Base-by-base conservation (phyloP, 371 early-diverging fungal species). In the Quaeritorhiza haematococci region DNA sequence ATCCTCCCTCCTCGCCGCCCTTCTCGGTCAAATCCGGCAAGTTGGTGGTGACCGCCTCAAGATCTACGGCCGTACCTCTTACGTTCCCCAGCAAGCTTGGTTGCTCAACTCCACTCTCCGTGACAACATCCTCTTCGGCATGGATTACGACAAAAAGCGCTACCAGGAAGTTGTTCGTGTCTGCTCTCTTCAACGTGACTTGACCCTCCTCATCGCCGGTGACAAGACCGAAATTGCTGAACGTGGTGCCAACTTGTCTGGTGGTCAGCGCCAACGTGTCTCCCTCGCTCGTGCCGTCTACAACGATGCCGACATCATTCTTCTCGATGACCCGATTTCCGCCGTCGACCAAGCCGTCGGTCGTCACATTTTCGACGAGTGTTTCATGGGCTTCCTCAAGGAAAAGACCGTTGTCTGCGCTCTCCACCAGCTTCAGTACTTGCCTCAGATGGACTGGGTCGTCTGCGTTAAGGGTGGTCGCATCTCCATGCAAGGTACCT, bases 21-120 rank as follows among this genome's bases (percentile, higher is more conserved):
- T 85, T 41, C 75, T 84, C 71, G 84, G 87, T 13, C 85, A 86
- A 57, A 74, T 86, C 38, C 75, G 70, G 28, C 60, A 63, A 13
- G 55, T 59, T 48, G 21, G 38, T 30, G 68, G 71, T 15, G 43
- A 62, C 10, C 48, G 30, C 5, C 24, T 66, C 45, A 62, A 61
- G 41, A 19, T 66, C 8, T 64, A 65, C 3, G 66, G 72, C 4
- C 48, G 50, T 19, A 44, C 34, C 10, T 44, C 54, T 44, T 76
- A 65, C 43, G 63, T 76, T 66, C 58, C 72, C 33, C 69, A 67
- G 50, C 75, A 74, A 49, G 73, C 79, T 7, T 79, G 77, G 77
- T 56, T 76, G 17, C 60, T 79, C 45, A 74, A 72, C 44, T 72
- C 71, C 2, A 66, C 70, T 8, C 45, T 79, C 13, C 61, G 68